A percentile compares a stretch with the other conserved stretches of the same genome.
Evolutionary conservation across 2,329 filamentous ascomycete species (phyloP).

Genomic region (Penicillium sp.): DNA sequence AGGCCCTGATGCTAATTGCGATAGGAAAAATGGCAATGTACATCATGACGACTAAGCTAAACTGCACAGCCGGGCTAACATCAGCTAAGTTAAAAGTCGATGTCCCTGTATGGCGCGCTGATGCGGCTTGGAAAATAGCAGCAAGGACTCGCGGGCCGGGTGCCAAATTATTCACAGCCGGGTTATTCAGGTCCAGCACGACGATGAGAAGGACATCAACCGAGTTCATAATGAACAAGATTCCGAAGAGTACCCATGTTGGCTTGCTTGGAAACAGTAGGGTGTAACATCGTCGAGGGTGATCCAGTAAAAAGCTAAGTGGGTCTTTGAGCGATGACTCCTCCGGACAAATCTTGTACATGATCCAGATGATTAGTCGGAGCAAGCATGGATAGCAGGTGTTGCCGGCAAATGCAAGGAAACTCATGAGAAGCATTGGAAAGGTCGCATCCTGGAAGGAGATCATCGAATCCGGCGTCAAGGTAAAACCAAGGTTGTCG

Average conservation of each 20-base stretch:
- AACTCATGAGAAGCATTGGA: slow-evolving; percentile 44
- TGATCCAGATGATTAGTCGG: slow-evolving; percentile 62
- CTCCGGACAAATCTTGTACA: slow-evolving; percentile 53
- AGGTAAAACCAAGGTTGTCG: slow-evolving; percentile 59
- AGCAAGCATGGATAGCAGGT: slow-evolving; percentile 59
- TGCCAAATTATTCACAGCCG: slow-evolving; percentile 47
- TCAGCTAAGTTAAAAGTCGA: slow-evolving; percentile 56
- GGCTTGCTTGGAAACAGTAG: slow-evolving; percentile 64
- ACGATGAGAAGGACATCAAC: slow-evolving; percentile 62
- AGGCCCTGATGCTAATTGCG: slow-evolving; percentile 80
- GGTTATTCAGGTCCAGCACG: slow-evolving; percentile 57
- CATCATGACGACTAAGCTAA: slow-evolving; percentile 84
- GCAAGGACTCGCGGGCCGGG: slow-evolving; percentile 57
- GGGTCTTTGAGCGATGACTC: slow-evolving; percentile 40
- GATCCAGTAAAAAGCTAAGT: slow-evolving; percentile 63
- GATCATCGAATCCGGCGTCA: slow-evolving; percentile 61
- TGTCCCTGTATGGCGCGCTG: slow-evolving; percentile 54
- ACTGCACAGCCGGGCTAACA: slow-evolving; percentile 60
- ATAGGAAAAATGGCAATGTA: slow-evolving; percentile 97
- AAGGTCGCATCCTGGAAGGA: slow-evolving; percentile 52
- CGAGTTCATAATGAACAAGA: slow-evolving; percentile 58
- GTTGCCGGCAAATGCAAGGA: slow-evolving; percentile 45
- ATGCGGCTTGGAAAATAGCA: slow-evolving; percentile 63
- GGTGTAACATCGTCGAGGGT: slow-evolving; percentile 86
- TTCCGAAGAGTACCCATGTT: slow-evolving; percentile 61